Base-by-base conservation (phyloP, 179 eudicot genomes). In the Beta corolliflora region DNA sequence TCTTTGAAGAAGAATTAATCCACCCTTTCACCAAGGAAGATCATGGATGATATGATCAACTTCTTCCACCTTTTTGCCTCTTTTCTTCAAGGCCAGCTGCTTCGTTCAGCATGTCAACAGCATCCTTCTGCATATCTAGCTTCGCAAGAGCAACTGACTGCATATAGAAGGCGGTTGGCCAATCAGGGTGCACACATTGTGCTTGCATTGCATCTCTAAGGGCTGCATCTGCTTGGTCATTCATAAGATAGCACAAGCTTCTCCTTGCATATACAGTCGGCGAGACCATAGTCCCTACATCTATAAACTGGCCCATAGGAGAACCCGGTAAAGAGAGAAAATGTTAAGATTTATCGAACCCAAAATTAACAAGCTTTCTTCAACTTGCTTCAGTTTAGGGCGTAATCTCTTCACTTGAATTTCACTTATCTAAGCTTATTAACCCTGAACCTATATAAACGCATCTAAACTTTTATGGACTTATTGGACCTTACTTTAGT, bases 181-280 rank as follows among this genome's bases (percentile, higher is more conserved):
- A 95, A 84, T 95, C 99, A 23, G 97, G 95, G 82, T 88, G 79
- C 19, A 94, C 92, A 3, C 90, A 86, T 71, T 92, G 98, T 36
- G 99, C 99, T 84, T 94, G 98, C 98, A 95, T 92, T 85, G 99
- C 98, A 50, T 94, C 99, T 80, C 97, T 84, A n/a, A 95, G 89
- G 60, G 98, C 97, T 25, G 93, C 98, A 80, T 93, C 98, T 5
- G 98, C 92, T 82, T 94, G 97, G 76, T 95, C 98, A 70, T 90
- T 90, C 81, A 95, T 88, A 10, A 94, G 93, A 81, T 92, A 86
- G 87, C 94, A 95, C 55, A 94, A 85, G 77, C 98, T 92, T 66
- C 98, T 87, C 56, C 98, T 87, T n/a, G 98, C 95, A 14, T 90
- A 89, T 9, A 95, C 99, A 5, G 98, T 94, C 19, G 96, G 97